phyloP scores from a whole-genome alignment of 305 asterid genomes.

The Striga hermonthica region DNA sequence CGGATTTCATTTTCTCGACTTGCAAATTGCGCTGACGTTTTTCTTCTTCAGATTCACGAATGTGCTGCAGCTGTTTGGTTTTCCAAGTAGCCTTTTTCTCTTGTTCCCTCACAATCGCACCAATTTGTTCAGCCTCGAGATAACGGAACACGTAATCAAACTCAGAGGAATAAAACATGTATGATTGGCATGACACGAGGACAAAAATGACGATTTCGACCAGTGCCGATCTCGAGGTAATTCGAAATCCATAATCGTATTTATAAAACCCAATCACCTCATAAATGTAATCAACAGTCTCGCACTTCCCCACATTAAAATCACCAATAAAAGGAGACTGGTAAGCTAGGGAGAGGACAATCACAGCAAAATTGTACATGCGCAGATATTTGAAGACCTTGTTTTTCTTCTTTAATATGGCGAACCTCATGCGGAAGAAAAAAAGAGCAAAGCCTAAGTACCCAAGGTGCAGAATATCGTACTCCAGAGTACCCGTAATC shows the following conservation, averaged over 20 bases:
- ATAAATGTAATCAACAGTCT: slow-evolving; percentile 79
- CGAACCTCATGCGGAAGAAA: slow-evolving; percentile 93
- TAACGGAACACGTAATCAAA: slow-evolving; percentile 95
- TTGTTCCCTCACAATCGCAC: slow-evolving; percentile 95
- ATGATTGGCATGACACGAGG: slow-evolving; percentile 92
- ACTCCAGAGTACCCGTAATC: slow-evolving; percentile 93
- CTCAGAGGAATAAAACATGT: slow-evolving; percentile 94
- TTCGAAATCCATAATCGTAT: slow-evolving; percentile 95
- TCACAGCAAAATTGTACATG: slow-evolving; percentile 82
- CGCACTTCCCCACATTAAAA: slow-evolving; percentile 73
- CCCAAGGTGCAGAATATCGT: slow-evolving; percentile 96
- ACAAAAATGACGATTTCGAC: slow-evolving; percentile 91
- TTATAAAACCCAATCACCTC: slow-evolving; percentile 96
- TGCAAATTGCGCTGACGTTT: slow-evolving; percentile 85
- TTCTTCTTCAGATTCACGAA: slow-evolving; percentile 90
- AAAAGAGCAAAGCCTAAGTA: slow-evolving; percentile 91
- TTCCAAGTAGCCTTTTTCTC: slow-evolving; percentile 98
- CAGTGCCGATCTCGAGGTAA: slow-evolving; percentile 96
- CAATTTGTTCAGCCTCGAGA: slow-evolving; percentile 99
- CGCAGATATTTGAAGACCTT: slow-evolving; percentile 85
- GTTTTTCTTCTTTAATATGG: slow-evolving; percentile 90
- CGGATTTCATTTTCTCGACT: slow-evolving; percentile 99
- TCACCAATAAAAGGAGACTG: slow-evolving; percentile 94
- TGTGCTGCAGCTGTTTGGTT: slow-evolving; percentile 83
- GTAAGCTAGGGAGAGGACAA: slow-evolving; percentile 94